These are phyloP conservation scores for Mortierella alpina DNA, from an alignment of 192 early-diverging fungal genomes.

Conservation along the genomic window DNA sequence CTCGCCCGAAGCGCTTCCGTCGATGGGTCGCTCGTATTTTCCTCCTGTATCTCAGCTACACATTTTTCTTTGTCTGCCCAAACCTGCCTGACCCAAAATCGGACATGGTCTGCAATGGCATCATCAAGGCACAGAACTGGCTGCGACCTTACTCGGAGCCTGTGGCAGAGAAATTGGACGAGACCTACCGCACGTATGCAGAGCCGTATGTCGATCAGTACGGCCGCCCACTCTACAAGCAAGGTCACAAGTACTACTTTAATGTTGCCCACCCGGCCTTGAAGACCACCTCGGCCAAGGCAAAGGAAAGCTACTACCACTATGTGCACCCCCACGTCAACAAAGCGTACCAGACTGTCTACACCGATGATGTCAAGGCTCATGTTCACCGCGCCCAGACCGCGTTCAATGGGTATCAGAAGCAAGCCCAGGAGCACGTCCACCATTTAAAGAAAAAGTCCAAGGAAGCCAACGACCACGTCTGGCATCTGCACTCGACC, in stretches of 20 bases:
- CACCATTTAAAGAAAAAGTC: conserved; percentile 1
- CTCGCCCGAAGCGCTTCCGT: background rate
- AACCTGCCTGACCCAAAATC: background rate
- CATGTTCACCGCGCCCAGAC: conserved; percentile 20
- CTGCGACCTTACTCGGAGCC: conserved; percentile 37
- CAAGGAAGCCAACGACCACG: conserved; percentile 9
- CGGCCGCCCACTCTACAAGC: conserved; percentile 27
- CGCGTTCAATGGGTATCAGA: conserved; percentile 18
- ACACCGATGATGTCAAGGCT: conserved; percentile 34
- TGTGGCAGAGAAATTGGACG: conserved; percentile 3
- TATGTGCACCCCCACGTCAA: conserved; percentile 37
- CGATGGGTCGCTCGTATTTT: conserved; percentile 11
- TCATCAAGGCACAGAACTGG: conserved; percentile 12
- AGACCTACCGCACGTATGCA: conserved; percentile 31
- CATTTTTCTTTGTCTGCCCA: conserved; percentile 43
- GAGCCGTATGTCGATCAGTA: conserved; percentile 43
- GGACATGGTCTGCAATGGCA: conserved; percentile 15
- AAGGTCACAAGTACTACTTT: conserved; percentile 28
- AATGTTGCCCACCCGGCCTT: conserved; percentile 22
- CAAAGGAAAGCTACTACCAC: conserved; percentile 22
- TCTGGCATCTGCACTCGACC: conserved; percentile 1
- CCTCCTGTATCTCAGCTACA: conserved; percentile 36
- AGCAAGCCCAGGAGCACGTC: conserved; percentile 19
- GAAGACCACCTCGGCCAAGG: conserved; percentile 25
- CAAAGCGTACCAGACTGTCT: conserved; percentile 25